phyloP scores from a whole-genome alignment of 2,329 filamentous ascomycete species.

The Pleurostoma richardsiae region DNA sequence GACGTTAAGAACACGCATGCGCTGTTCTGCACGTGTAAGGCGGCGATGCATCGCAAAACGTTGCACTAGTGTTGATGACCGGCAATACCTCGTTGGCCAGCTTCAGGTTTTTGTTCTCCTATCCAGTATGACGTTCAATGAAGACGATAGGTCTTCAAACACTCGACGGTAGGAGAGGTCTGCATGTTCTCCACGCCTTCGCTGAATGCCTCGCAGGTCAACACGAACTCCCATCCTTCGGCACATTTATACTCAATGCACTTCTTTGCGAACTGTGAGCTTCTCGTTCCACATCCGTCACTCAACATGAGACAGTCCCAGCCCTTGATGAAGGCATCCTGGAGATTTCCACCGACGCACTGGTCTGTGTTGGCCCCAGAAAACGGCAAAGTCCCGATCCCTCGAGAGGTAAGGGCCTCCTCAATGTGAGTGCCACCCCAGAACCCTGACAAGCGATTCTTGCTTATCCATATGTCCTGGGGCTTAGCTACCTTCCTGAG shows the following conservation, averaged over 20 bases:
- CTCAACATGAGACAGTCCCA: constrained; percentile 4
- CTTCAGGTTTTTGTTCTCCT: too few species aligned
- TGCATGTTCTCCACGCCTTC: background rate
- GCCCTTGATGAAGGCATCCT: constrained; percentile 2
- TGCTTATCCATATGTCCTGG: constrained; percentile 3
- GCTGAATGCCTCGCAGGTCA: background rate
- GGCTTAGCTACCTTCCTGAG: background rate
- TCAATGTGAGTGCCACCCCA: background rate
- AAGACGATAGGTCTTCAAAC: too few species aligned
- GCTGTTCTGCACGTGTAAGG: too few species aligned
- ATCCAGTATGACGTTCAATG: too few species aligned
- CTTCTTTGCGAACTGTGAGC: background rate
- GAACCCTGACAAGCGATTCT: constrained; percentile 3
- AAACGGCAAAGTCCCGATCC: background rate
- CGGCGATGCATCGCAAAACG: too few species aligned
- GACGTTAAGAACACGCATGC: too few species aligned
- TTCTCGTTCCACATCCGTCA: background rate
- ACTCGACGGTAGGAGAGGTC: background rate
- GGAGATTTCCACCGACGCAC: constrained; percentile 1
- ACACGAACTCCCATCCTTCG: background rate
- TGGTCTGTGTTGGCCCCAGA: constrained; percentile 1
- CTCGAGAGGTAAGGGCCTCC: background rate
- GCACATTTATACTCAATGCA: background rate
- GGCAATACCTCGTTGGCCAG: too few species aligned
- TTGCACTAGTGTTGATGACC: too few species aligned